phyloP scores from a whole-genome alignment of 2,329 filamentous ascomycete genomes.

The Phaeosphaeria sp. region DNA sequence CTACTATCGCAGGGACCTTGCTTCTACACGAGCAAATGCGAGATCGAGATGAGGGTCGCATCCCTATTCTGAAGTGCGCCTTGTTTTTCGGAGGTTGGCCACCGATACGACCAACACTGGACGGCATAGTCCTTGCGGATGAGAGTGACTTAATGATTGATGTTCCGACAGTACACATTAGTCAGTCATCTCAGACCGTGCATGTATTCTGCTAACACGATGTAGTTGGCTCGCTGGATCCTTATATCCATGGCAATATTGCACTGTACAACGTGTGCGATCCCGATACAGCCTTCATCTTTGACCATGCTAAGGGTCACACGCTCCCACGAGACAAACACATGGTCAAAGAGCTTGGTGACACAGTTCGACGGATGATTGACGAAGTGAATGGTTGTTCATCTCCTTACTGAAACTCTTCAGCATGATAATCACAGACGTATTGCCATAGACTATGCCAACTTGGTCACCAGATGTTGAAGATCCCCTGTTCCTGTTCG shows the following conservation, averaged over 20 bases:
- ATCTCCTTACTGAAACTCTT: constrained; percentile 3
- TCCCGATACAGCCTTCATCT: constrained; percentile 64
- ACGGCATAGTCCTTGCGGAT: constrained; percentile 47
- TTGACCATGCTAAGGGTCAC: constrained; percentile 70
- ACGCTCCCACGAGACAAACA: constrained; percentile 57
- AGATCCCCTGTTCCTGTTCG: no score
- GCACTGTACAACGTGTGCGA: constrained; percentile 69
- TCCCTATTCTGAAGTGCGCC: constrained; percentile 50
- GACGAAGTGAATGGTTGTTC: constrained; percentile 19
- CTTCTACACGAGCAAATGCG: constrained; percentile 33
- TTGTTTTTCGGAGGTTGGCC: constrained; percentile 59
- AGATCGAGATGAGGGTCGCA: constrained; percentile 20
- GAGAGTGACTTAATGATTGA: constrained; percentile 50
- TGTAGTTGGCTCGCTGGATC: constrained; percentile 53
- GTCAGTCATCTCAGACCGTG: constrained; percentile 1
- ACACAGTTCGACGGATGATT: constrained; percentile 35
- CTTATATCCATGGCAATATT: constrained; percentile 66
- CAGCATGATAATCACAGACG: background rate
- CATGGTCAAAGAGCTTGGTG: constrained; percentile 41
- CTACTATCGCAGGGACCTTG: constrained; percentile 59
- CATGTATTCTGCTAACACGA: background rate
- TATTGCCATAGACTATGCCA: background rate
- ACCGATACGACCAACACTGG: constrained; percentile 43
- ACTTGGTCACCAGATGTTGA: background rate
- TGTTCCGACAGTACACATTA: constrained; percentile 52